These are phyloP conservation scores for Hemisphaericaspora lyxosophila DNA, from an alignment of 1,139 yeast genomes.

Conservation along the genomic window DNA sequence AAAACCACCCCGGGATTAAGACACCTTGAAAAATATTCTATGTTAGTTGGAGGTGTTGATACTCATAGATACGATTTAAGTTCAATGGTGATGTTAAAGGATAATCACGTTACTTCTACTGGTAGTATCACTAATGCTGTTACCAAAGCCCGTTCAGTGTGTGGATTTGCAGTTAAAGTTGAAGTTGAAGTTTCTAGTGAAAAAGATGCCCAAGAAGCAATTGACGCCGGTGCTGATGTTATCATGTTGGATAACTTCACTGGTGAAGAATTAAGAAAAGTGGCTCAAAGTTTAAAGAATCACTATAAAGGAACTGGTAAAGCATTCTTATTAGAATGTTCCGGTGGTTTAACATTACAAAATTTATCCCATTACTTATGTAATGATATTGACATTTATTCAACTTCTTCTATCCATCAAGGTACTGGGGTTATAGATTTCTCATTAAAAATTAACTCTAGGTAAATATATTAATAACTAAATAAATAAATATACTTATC, in stretches of 20 bases:
- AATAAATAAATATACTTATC: too few species aligned
- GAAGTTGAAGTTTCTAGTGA: constrained; percentile 90
- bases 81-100: constrained; percentile 95
- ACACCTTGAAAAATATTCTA: constrained; percentile 83
- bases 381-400: constrained; percentile 82
- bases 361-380: constrained; percentile 68
- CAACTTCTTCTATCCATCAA: constrained; percentile 92
- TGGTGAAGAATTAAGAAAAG: constrained; percentile 63
- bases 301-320: constrained; percentile 53
- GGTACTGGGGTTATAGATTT: constrained; percentile 81
- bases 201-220: constrained; percentile 87
- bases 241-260: constrained; percentile 91
- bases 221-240: constrained; percentile 92
- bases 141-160: constrained; percentile 67
- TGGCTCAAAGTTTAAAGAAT: constrained; percentile 62
- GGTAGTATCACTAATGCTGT: constrained; percentile 91
- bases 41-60: constrained; percentile 95
- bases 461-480: background rate
- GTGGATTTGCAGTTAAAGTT: constrained; percentile 87
- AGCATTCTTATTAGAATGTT: constrained; percentile 76
- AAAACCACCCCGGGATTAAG: constrained; percentile 97
- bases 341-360: constrained; percentile 80
- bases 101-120: constrained; percentile 88
- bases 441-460: constrained; percentile 67
- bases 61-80: constrained; percentile 89